Base-by-base conservation (phyloP, 228 moss, liverwort and hornwort species). In the Sphagnum fallax region DNA sequence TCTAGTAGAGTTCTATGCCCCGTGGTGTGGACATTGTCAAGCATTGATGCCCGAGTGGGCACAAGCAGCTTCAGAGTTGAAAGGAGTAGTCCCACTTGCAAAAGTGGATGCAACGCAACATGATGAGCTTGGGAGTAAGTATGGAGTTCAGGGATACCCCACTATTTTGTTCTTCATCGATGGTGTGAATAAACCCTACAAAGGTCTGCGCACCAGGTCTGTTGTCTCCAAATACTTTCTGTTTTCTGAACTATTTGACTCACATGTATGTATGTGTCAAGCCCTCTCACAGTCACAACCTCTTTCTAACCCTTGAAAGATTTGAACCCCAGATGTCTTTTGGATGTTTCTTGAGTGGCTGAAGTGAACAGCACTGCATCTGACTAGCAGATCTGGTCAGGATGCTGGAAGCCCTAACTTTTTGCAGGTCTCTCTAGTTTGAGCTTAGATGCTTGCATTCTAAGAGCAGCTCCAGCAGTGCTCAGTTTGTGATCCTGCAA, bases 21-120 rank as follows among this genome's bases (percentile, higher is more conserved):
- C 88, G 4, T 85, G 91, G 92, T 96, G 92, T 61, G 76, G 76
- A 60, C 83, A 89, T 87, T 96, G 96, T 74, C 77, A 73, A 70
- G 67, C 73, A 8, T 60, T 92, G 71, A 85, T 79, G 10, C 86
- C 89, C 5, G 75, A 87, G 67, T 91, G 89, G 76, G 88, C 92
- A 4, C 89, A 91, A 12, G 84, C 75, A n/a, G 95, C 92, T 53
- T 88, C 89, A 11, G 63, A 79, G 73, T 81, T 92, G 5, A 91
- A 92, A 74, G 85, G 80, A 48, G 75, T 75, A 13, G 91, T 91
- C 4, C 49, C 74, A 4, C 71, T 96, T 71, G 92, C 86, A 7
- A 96, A 91, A 79, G 66, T 96, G 16, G 91, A 96, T 60, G 89
- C 88, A 51, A 87, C 80, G 15, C 65, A 64, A 4, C 73, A 92